These are phyloP conservation scores for Nemania diffusa DNA, from an alignment of 2,329 filamentous ascomycete genomes.

Conservation along the genomic window DNA sequence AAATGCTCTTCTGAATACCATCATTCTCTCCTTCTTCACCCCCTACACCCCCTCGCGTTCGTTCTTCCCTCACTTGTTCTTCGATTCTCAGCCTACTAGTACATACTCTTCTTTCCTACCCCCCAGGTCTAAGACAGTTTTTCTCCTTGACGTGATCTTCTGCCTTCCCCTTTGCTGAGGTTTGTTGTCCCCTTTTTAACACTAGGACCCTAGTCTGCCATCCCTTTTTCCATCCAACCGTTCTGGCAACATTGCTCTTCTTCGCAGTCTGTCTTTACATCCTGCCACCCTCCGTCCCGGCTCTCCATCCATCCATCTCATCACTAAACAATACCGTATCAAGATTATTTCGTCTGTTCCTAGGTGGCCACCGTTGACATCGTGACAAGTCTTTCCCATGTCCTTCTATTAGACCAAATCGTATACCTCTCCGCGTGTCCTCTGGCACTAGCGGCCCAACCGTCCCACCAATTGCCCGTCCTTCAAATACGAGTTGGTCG, in stretches of 20 bases:
- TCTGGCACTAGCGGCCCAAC: conserved; percentile 44
- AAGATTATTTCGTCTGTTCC: conserved; percentile 35
- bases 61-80: conserved; percentile 45
- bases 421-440: conserved; percentile 44
- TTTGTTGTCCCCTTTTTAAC: conserved; percentile 38
- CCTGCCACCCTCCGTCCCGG: conserved; percentile 31
- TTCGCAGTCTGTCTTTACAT: conserved; percentile 36
- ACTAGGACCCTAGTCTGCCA: conserved; percentile 25
- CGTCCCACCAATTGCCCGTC: conserved; percentile 38
- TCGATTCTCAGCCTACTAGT: conserved; percentile 45
- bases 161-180: conserved; percentile 37
- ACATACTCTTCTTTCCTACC: conserved; percentile 43
- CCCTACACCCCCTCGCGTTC: conserved; percentile 43
- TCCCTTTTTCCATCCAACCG: conserved; percentile 41
- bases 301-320: conserved; percentile 31
- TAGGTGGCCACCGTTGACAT: conserved; percentile 36
- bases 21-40: conserved; percentile 44
- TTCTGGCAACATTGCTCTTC: conserved; percentile 32
- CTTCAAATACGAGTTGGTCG: conserved; percentile 42
- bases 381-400: conserved; percentile 44
- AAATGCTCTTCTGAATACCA: conserved; percentile 49
- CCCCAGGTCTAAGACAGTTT: conserved; percentile 33
- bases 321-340: conserved; percentile 36
- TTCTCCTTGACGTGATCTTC: conserved; percentile 43
- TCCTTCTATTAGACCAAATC: conserved; percentile 42